Conservation (phyloP, 805 yeast species). For the Nakazawaea peltata region DNA sequence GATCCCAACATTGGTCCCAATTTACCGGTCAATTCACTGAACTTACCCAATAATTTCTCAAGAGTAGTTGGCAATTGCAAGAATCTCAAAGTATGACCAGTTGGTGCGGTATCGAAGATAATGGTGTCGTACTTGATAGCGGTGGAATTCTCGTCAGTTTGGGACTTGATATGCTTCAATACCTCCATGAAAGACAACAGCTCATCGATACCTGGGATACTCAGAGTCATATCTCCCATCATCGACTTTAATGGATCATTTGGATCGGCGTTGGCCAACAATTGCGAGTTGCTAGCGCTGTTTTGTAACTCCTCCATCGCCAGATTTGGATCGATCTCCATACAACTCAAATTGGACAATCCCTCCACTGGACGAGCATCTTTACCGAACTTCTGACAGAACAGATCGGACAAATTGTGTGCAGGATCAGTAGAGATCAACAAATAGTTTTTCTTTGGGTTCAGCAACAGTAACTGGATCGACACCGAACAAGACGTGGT, state of each 20-base stretch:
- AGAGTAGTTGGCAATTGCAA: conserved; percentile 90
- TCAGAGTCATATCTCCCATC: conserved; percentile 87
- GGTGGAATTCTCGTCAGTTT: conserved; percentile 27
- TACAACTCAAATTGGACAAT: conserved; percentile 79
- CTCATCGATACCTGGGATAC: conserved; percentile 98
- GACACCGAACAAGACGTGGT: conserved; percentile 96
- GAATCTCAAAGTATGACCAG: conserved; percentile 96
- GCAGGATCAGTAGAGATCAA: conserved; percentile 98
- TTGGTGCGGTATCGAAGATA: conserved; percentile 98
- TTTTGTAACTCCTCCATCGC: conserved; percentile 77
- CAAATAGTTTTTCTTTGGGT: conserved; percentile 75
- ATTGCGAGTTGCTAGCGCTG: conserved; percentile 32
- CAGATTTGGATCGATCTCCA: conserved; percentile 98
- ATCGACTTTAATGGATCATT: conserved; percentile 60
- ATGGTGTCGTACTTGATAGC: conserved; percentile 65
- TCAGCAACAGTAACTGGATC: conserved; percentile 78
- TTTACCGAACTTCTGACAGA: conserved; percentile 96
- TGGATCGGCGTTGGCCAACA: conserved; percentile 41
- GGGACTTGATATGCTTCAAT: conserved; percentile 87
- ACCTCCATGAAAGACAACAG: conserved; percentile 98
- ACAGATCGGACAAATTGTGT: conserved; percentile 94
- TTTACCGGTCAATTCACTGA: conserved; percentile 76
- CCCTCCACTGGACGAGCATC: conserved; percentile 95
- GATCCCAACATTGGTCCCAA: conserved; percentile 86
- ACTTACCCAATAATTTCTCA: conserved; percentile 78